phyloP scores from a whole-genome alignment of 495 filamentous ascomycete species.

The Lentithecium fluviatile region DNA sequence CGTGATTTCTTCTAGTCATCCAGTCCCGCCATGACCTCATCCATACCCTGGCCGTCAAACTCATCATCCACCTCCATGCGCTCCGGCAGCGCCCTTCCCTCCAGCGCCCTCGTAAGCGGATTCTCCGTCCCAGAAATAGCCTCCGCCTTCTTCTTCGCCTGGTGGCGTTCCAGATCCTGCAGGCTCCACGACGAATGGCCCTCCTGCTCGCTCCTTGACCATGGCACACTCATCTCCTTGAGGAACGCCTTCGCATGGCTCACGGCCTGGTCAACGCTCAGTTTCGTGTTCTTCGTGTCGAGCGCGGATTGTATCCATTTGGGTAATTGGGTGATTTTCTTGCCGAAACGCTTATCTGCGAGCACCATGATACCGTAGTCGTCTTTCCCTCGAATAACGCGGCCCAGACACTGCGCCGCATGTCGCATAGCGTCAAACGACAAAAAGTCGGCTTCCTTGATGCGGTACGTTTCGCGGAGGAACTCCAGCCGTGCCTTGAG shows the following conservation, averaged over 20 bases:
- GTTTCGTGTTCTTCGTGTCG: constrained; percentile 75
- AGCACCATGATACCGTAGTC: constrained; percentile 99
- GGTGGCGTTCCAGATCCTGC: constrained; percentile 70
- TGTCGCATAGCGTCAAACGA: constrained; percentile 99
- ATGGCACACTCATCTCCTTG: constrained; percentile 85
- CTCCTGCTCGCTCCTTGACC: constrained; percentile 77
- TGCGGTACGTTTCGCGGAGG: constrained; percentile 92
- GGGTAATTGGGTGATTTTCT: constrained; percentile 85
- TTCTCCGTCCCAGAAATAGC: constrained; percentile 54
- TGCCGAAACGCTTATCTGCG: constrained; percentile 85
- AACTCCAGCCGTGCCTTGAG: constrained; percentile 96
- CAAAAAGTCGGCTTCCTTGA: constrained; percentile 95
- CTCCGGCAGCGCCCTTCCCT: constrained; percentile 37
- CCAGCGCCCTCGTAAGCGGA: constrained; percentile 68
- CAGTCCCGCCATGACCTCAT: constrained; percentile 33
- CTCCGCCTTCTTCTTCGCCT: constrained; percentile 72
- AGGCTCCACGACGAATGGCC: constrained; percentile 90
- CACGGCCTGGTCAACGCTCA: constrained; percentile 95
- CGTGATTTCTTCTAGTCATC: neutral
- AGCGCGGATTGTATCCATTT: constrained; percentile 96
- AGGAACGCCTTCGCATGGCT: constrained; percentile 85
- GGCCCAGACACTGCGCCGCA: constrained; percentile 93
- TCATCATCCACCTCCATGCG: constrained; percentile 24
- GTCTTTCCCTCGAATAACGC: constrained; percentile 93
- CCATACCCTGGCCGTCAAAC: constrained; percentile 30